Conservation (phyloP, 805 yeast species). For the Wickerhamiella cacticola region DNA sequence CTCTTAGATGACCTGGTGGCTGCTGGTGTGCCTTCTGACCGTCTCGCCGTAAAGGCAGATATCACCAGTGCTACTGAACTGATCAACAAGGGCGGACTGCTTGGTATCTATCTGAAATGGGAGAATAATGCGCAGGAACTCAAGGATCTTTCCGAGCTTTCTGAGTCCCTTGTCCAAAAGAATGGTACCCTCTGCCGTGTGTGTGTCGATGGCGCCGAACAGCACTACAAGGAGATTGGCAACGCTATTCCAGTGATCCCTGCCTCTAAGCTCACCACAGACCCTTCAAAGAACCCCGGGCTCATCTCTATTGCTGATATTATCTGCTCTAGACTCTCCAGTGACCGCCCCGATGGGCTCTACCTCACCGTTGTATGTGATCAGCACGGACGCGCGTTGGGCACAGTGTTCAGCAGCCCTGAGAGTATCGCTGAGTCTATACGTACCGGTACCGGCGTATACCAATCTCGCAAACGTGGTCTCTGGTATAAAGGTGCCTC, state of each 20-base stretch:
- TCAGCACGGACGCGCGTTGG: constrained; percentile 56
- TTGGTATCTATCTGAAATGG: constrained; percentile 18
- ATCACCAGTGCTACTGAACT: constrained; percentile 8
- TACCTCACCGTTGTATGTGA: constrained; percentile 76
- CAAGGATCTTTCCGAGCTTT: constrained; percentile 13
- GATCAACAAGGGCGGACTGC: constrained; percentile 8
- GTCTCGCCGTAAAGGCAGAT: constrained; percentile 32
- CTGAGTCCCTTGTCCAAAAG: constrained; percentile 14
- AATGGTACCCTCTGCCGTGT: constrained; percentile 21
- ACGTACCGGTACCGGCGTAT: constrained; percentile 73
- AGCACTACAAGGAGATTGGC: constrained; percentile 5
- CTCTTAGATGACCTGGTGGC: constrained; percentile 29
- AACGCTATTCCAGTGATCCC: constrained; percentile 20
- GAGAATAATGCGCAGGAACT: constrained; percentile 9
- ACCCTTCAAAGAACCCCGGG: constrained; percentile 12
- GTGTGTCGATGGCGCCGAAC: constrained; percentile 14
- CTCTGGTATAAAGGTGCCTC: constrained; percentile 94
- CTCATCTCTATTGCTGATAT: constrained; percentile 34
- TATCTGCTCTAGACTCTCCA: constrained; percentile 42
- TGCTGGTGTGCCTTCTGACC: constrained; percentile 41
- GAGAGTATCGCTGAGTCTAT: constrained; percentile 77
- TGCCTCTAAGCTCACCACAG: constrained; percentile 16
- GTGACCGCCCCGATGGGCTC: constrained; percentile 81
- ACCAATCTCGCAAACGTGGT: constrained; percentile 81
- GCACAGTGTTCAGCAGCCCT: constrained; percentile 79